phyloP scores from a whole-genome alignment of 2,329 filamentous ascomycete species.

The Fusarium temperatum region DNA sequence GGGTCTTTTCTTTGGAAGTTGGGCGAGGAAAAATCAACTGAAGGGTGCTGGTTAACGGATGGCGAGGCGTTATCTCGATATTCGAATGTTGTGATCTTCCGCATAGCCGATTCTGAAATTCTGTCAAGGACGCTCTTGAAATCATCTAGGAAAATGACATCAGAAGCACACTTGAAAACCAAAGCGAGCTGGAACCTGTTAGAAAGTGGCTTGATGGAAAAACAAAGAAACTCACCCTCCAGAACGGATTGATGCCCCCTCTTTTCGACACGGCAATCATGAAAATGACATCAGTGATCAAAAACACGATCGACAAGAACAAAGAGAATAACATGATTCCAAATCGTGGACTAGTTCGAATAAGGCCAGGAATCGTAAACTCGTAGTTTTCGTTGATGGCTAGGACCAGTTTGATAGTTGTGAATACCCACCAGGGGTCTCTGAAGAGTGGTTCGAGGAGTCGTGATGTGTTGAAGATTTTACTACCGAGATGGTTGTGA shows the following conservation, averaged over 20 bases:
- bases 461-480: slow-evolving; percentile 6
- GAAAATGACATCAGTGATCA: slow-evolving; percentile 19
- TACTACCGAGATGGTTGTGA: slow-evolving; percentile 17
- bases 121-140: slow-evolving; percentile 24
- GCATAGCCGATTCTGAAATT: slow-evolving; percentile 24
- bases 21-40: background rate
- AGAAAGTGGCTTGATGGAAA: background rate
- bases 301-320: slow-evolving; percentile 9
- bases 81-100: slow-evolving; percentile 16
- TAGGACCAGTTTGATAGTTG: slow-evolving; percentile 10
- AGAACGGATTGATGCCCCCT: slow-evolving; percentile 24
- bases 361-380: slow-evolving; percentile 14
- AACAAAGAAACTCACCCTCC: slow-evolving; percentile 2
- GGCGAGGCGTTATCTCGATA: background rate
- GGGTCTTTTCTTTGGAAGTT: background rate
- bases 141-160: slow-evolving; percentile 24
- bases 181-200: slow-evolving; percentile 2
- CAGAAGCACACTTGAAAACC: slow-evolving; percentile 26
- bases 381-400: slow-evolving; percentile 29
- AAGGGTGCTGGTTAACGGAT: background rate
- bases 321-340: slow-evolving; percentile 26
- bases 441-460: slow-evolving; percentile 14
- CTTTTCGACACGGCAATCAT: slow-evolving; percentile 24
- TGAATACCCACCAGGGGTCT: slow-evolving; percentile 30
- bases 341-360: slow-evolving; percentile 15